These are phyloP conservation scores for Lachnellula willkommii DNA, from an alignment of 2,329 filamentous ascomycete genomes.

Conservation along the genomic window DNA sequence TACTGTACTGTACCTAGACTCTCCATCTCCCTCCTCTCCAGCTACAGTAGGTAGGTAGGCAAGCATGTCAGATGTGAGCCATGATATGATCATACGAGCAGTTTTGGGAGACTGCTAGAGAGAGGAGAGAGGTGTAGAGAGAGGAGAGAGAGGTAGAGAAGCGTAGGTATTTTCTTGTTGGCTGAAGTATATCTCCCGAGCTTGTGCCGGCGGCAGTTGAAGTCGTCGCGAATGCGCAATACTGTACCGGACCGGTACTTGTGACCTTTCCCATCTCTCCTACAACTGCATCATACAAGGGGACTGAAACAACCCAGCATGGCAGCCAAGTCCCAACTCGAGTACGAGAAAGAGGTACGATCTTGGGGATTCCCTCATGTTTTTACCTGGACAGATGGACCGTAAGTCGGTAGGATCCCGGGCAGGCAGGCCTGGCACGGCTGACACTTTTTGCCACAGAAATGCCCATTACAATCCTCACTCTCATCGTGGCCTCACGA, in stretches of 20 bases:
- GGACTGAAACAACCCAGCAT: constrained; percentile 5
- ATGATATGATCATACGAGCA: background rate
- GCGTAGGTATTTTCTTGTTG: background rate
- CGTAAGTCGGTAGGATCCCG: constrained; percentile 44
- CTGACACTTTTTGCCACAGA: constrained; percentile 36
- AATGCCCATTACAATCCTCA: constrained; percentile 66
- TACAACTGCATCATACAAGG: background rate
- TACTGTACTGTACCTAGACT: background rate
- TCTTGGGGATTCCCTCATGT: constrained; percentile 66
- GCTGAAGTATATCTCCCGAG: background rate
- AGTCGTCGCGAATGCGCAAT: too few species aligned
- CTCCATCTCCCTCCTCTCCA: too few species aligned
- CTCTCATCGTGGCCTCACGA: constrained; percentile 58
- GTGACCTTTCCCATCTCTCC: background rate
- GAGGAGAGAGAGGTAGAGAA: background rate
- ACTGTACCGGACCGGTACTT: too few species aligned
- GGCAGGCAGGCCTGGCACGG: constrained; percentile 2
- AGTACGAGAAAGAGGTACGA: constrained; percentile 56
- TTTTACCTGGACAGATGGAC: constrained; percentile 66
- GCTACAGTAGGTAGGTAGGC: too few species aligned
- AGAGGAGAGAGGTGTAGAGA: too few species aligned
- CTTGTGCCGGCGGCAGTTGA: background rate
- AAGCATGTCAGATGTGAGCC: background rate
- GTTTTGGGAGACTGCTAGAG: background rate
- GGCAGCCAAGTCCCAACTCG: constrained; percentile 36